Evolutionary conservation across 2,329 filamentous ascomycete species (phyloP), one percentile per base, ranked within the genome.

Genomic region (Sarocladium kiliense): DNA sequence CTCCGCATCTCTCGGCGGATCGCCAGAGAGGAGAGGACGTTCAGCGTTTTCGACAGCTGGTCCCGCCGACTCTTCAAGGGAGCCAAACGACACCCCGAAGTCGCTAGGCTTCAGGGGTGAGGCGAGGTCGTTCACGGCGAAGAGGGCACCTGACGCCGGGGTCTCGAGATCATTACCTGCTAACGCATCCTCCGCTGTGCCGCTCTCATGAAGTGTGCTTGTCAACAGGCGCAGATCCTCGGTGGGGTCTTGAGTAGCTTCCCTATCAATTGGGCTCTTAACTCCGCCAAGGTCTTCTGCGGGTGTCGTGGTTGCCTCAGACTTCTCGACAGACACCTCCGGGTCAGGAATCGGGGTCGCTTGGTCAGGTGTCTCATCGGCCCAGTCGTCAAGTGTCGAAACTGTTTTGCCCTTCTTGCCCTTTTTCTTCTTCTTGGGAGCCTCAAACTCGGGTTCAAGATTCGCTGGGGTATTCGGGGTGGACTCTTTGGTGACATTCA

Each of bases 351-450:
- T n/a, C n/a, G n/a, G n/a, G n/a, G n/a, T n/a, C n/a, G n/a, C n/a
- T n/a, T n/a, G n/a, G n/a, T 55, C 37, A n/a, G 60, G 57, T 34
- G 58, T 10, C 14, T 27, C 42, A n/a, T 51, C 30, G 6, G 41
- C 41, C 41, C 41, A 45, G 41, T 21, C 2, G 19, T 56, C 53
- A 14, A 12, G 25, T n/a, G 39, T 18, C 12, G 58, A 58, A 27
- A 50, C 45, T 30, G 63, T 60, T 53, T 64, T 64, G 53, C 62
- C 63, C 61, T 69, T 67, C 59, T 70, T 68, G 51, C 65, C 66
- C 58, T 66, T 66, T 49, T 68, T 63, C 32, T 56, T 57, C 36
- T 61, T 58, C 55, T 65, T 62, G 50, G 47, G 30, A 12, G n/a
- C 32, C 37, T 36, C 56, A 26, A 54, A 12, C 21, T 57, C 47